Evolutionary conservation across 2,329 filamentous ascomycete species (phyloP), one percentile per base, ranked within the genome.

Genomic region (Colletotrichum trifolii): DNA sequence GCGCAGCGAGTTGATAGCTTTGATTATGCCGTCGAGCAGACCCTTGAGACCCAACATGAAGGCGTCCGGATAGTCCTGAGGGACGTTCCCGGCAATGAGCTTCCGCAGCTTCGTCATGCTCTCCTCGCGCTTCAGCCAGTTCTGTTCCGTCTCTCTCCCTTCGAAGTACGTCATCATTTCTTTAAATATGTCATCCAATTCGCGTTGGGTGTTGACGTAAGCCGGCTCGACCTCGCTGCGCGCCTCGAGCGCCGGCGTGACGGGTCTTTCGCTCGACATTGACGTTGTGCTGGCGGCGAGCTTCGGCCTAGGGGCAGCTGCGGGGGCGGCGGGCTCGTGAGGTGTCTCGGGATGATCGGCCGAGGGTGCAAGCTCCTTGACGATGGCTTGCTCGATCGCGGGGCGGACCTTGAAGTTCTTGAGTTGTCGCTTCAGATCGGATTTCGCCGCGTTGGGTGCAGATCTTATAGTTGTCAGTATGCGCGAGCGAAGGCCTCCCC

Each of bases 41-140:
- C 82, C 82, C 70, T 94, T 93, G 66, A 97, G 85, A 17, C 88
- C 88, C 3, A 82, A 78, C 45, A 96, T 74, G 72, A 94, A 97
- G 3, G 85, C 82, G 36, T 89, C 87, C 45, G 88, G 84, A 71
- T 91, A 97, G 68, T 97, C 93, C 34, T 86, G 85, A 0, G 91
- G 87, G 6, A 90, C 91, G 75, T 98, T 98, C 60, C 95, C 95
- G 66, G 91, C 92, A 54, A 93, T 87, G 34, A 97, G 84, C 68
- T 89, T 87, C 56, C 95, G 88, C 53, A 98, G 79, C 69, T 91
- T 94, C 8, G 85, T 85, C 42, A 94, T 85, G 73, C 87, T 90
- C 79, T 95, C 91, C 76, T 98, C 95, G 75, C 95, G 87, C 70
- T 91, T 89, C 71, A 92, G 76, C 95, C 95, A 98, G 73, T 98